Conservation (phyloP, 495 filamentous ascomycete genomes). For the Parathielavia appendiculata region DNA sequence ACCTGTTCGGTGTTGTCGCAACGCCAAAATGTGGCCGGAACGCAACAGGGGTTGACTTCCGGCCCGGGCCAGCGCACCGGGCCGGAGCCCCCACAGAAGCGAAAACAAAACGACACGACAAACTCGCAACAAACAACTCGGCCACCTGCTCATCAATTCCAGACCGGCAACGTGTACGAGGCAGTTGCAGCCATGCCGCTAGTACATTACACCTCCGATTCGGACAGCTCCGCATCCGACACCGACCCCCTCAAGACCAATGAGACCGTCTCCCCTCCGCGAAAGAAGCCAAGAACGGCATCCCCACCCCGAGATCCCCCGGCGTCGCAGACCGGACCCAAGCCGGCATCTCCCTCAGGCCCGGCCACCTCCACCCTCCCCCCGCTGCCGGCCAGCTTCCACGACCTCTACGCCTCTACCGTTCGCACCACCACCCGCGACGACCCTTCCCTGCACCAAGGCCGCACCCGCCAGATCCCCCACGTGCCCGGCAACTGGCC, state of each 20-base stretch:
- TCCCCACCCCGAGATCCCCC: not conserved
- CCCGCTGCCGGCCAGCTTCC: conserved; percentile 76
- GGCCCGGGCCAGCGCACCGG: not conserved
- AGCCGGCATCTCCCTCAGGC: not conserved
- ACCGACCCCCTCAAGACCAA: conserved; percentile 15
- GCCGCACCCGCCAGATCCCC: conserved; percentile 71
- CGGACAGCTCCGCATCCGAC: conserved; percentile 28
- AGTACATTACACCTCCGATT: conserved; percentile 68
- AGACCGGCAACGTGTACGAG: not conserved
- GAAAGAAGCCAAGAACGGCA: conserved; percentile 16
- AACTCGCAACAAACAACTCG: not conserved
- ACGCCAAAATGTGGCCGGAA: conserved; percentile 8
- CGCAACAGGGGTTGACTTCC: not conserved
- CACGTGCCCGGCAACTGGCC: conserved; percentile 92
- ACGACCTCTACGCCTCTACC: conserved; percentile 82
- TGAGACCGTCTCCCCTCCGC: not conserved
- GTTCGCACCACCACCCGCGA: conserved; percentile 69
- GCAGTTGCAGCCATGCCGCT: conserved; percentile 46
- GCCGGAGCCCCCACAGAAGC: conserved; percentile 6
- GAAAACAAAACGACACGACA: conserved; percentile 3
- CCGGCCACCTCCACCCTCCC: conserved; percentile 49
- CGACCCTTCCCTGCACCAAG: conserved; percentile 78
- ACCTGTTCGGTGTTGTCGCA: not conserved
- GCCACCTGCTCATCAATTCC: not conserved
- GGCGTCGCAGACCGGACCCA: too few species aligned